A percentile compares a stretch with the other conserved stretches of the same genome.
phyloP scores from a whole-genome alignment of 2,329 filamentous ascomycete genomes.

The Arachnomyces sp. region DNA sequence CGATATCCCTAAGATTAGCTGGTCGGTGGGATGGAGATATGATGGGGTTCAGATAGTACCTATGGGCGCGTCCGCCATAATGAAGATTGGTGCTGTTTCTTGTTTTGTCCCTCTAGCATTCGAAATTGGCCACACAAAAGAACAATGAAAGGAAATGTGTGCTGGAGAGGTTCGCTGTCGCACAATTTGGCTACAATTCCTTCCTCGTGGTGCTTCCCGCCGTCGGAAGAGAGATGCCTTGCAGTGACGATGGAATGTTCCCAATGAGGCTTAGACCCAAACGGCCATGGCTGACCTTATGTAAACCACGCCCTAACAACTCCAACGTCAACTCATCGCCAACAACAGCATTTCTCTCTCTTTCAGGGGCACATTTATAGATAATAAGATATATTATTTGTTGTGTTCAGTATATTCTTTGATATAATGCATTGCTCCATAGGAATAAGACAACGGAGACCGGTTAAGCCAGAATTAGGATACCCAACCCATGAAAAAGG shows the following conservation, averaged over 20 bases:
- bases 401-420: too few species aligned
- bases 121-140: not conserved
- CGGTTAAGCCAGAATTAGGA: too few species aligned
- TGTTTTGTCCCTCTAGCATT: not conserved
- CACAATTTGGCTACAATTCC: not conserved
- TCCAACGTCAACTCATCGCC: too few species aligned
- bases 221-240: not conserved
- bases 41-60: conserved; percentile 24
- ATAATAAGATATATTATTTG: too few species aligned
- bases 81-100: conserved; percentile 7
- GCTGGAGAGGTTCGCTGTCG: not conserved
- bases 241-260: conserved; percentile 9
- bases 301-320: too few species aligned
- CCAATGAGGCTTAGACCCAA: conserved; percentile 10
- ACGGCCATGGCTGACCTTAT: too few species aligned
- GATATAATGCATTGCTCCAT: too few species aligned
- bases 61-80: conserved; percentile 45
- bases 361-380: too few species aligned
- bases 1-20: conserved; percentile 21
- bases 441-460: too few species aligned
- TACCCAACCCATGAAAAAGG: too few species aligned
- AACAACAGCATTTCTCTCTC: too few species aligned
- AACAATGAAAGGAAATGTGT: not conserved
- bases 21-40: conserved; percentile 16
- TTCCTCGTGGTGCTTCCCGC: not conserved